phyloP scores from a whole-genome alignment of 495 filamentous ascomycete species.

The Hyaloscypha bicolor region DNA sequence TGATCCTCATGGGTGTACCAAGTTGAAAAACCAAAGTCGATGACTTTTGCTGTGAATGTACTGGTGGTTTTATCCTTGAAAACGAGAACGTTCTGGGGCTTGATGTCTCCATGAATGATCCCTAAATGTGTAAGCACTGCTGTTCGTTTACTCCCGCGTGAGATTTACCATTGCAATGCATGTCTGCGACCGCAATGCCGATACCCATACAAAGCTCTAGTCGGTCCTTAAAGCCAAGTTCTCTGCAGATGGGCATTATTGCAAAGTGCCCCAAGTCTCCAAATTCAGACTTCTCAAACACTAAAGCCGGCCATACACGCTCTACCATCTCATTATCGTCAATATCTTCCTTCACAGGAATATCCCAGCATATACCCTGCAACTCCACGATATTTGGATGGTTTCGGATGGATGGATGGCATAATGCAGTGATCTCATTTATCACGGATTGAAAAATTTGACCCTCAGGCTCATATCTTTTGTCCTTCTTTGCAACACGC shows the following conservation, averaged over 20 bases:
- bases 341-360: background rate
- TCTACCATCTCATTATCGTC: background rate
- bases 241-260: background rate
- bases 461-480: slow-evolving; percentile 4
- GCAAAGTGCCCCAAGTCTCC: background rate
- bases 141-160: no score
- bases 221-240: background rate
- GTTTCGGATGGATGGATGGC: slow-evolving; percentile 15
- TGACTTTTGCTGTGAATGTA: slow-evolving; percentile 30
- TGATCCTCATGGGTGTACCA: background rate
- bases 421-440: slow-evolving; percentile 15
- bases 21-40: slow-evolving; percentile 39
- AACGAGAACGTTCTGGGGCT: slow-evolving; percentile 39
- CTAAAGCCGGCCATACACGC: background rate
- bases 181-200: background rate
- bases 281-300: background rate
- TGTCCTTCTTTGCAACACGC: background rate
- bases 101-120: slow-evolving; percentile 40
- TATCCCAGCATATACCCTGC: slow-evolving; percentile 23
- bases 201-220: background rate
- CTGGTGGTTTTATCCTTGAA: slow-evolving; percentile 27
- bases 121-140: slow-evolving; percentile 10
- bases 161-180: background rate
- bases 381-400: slow-evolving; percentile 33
- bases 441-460: slow-evolving; percentile 7